Evolutionary conservation across 1,284 basidiomycete genomes (phyloP), one percentile per base, ranked within the genome.

Genomic region (Malassezia furfur): DNA sequence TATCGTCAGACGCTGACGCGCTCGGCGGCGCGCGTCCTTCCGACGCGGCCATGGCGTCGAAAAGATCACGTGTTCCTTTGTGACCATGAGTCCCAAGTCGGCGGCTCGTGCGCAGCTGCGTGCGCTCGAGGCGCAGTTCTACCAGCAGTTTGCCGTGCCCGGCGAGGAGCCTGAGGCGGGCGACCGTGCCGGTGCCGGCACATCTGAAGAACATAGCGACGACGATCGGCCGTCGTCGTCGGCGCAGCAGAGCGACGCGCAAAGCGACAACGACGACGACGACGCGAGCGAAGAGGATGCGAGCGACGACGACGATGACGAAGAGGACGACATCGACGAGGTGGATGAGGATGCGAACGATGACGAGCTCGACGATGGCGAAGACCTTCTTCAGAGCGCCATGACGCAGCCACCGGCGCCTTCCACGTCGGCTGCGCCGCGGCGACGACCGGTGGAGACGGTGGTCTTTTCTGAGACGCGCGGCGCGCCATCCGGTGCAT

Each of bases 51-150:
- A 8, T 19, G 15, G 39, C 39, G 22, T 15, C 21, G 39, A 25
- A 41, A 38, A 38, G 19, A 19, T 38, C 37, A 34, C 32, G 32
- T 34, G 32, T 34, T 14, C 9, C 14, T 34, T 34, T 34, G 11
- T 7, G 11, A 43, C 40, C 40, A 43, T 43, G 44, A 31, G 44
- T 21, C 14, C 10, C 17, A 28, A 4, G 17, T 15, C 43, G 43
- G 43, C 43, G 43, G 43, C 43, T 45, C 43, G 48, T 31, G 53
- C 53, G 35, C 53, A 55, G 30, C 46, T 57, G 19, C 55, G 45
- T 1, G 39, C 39, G 38, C 50, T 57, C 22, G 50, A 57, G 40
- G 35, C 22, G 12, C 55, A 52, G 41, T 57, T 57, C 35, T 52
- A 52, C 37, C 19, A 39, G 39, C 55, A 57, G 37, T 57, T 57